phyloP scores from a whole-genome alignment of 306 rosid genomes.

The Hylodesmum podocarpum region DNA sequence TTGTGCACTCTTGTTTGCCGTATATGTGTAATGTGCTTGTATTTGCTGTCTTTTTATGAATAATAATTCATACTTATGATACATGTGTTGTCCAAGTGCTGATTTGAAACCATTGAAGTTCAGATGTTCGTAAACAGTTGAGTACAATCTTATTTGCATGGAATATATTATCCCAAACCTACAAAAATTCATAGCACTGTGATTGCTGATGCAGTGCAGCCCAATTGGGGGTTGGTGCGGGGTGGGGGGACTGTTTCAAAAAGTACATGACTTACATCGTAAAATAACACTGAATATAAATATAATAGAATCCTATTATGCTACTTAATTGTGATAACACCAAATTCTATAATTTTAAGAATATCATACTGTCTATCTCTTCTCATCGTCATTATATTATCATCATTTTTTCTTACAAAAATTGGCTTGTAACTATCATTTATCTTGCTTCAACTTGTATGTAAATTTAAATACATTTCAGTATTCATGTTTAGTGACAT shows the following conservation, averaged over 20 bases:
- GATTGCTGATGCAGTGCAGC: not conserved
- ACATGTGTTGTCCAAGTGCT: not conserved
- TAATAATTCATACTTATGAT: not conserved
- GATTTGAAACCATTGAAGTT: not conserved
- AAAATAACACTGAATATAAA: not conserved
- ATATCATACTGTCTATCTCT: not conserved
- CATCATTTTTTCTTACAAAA: not conserved
- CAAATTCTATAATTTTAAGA: not conserved
- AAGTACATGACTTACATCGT: not conserved
- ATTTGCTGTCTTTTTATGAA: slow-evolving; percentile 17
- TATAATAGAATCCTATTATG: not conserved
- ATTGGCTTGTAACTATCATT: not conserved
- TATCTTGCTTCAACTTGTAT: not conserved
- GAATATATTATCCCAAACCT: not conserved
- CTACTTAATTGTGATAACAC: not conserved
- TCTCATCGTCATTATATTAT: not conserved
- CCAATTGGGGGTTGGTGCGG: not conserved
- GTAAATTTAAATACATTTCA: not conserved
- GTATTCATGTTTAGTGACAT: not conserved
- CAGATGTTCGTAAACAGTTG: not conserved
- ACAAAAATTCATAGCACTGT: not conserved
- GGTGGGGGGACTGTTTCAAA: not conserved
- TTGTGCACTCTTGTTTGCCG: not conserved
- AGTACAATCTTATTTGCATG: not conserved
- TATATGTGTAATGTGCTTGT: slow-evolving; percentile 9